Base-by-base conservation (phyloP, 192 early-diverging fungal genomes). In the Linnemannia elongata region DNA sequence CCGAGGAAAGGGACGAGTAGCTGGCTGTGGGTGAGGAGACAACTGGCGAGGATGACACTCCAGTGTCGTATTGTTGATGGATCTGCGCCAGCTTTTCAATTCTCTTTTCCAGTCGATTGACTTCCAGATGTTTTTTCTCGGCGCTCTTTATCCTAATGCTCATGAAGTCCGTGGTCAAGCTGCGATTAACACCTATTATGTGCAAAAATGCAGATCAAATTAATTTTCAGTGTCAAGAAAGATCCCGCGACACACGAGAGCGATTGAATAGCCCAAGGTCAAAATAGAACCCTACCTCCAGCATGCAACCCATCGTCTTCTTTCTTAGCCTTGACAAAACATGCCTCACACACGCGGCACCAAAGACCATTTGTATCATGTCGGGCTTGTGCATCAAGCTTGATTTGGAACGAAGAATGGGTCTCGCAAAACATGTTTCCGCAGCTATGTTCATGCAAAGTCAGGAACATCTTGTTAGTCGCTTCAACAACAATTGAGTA, bases 51-150 rank as follows among this genome's bases (percentile, higher is more conserved):
- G 74, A 74, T 44, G 73, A 60, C 20, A 36, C 24, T 18, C 78
- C 69, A 36, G 60, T 22, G 3, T 77, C 80, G 57, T 63, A 80
- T 22, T 79, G 80, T 36, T 52, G 39, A 49, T 82, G 81, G 13
- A 78, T 78, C 81, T 79, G 78, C 13, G 85, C 83, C 55, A 96
- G 90, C 77, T 93, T 93, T 88, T 96, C 96, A 39, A 96, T 81
- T 5, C 96, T 90, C 80, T 95, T 94, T 79, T 96, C 95, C 6
- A 95, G 85, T 47, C 94, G 89, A 78, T 95, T 96, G 6, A 91
- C 91, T 74, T 95, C 96, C 45, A 96, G 82, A 70, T 93, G 92
- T 12, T 93, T 91, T 20, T 87, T 85, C 42, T 92, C 93, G 6
- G 92, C 89, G 17, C 92, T 91, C 69, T 88, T 90, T 44, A 77